Conservation (phyloP, 257 asterid species). For the Capsicum baccatum region DNA sequence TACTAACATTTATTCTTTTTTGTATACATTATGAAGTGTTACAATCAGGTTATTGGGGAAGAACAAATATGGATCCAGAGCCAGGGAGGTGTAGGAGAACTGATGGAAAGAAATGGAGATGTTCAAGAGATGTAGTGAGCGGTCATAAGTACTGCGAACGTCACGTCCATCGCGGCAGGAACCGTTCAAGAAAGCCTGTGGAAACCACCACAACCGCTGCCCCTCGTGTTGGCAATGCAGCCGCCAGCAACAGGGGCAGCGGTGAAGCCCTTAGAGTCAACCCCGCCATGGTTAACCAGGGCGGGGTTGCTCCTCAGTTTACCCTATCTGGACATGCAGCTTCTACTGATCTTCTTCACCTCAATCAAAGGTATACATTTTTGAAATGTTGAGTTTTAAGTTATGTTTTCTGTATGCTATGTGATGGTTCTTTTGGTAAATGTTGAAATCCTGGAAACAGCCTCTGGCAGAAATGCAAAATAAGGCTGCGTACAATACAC, state of each 20-base stretch:
- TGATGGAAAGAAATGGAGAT: conserved; percentile 98
- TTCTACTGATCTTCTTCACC: conserved; percentile 68
- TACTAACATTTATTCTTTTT: neutral
- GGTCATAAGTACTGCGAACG: conserved; percentile 95
- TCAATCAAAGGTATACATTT: conserved; percentile 60
- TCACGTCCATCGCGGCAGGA: conserved; percentile 91
- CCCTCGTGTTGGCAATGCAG: neutral
- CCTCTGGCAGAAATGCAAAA: no score
- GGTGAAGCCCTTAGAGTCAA: conserved; percentile 14
- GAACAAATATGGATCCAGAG: conserved; percentile 89
- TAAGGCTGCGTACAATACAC: no score
- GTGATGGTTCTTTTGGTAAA: no score
- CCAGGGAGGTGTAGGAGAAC: conserved; percentile 96
- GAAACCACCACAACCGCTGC: conserved; percentile 63
- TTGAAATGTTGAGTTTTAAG: neutral
- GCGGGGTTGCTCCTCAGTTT: conserved; percentile 46
- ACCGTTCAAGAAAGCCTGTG: conserved; percentile 99
- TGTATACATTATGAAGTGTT: conserved; percentile 40
- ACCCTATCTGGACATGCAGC: conserved; percentile 52
- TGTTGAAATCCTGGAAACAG: no score
- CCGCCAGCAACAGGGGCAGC: neutral
- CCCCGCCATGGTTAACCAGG: conserved; percentile 1
- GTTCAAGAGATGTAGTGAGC: conserved; percentile 86
- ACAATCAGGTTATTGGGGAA: conserved; percentile 90
- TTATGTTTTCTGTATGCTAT: no score